Evolutionary conservation across 1,284 basidiomycete species (phyloP), one percentile per base, ranked within the genome.

Genomic region (Malassezia restricta): DNA sequence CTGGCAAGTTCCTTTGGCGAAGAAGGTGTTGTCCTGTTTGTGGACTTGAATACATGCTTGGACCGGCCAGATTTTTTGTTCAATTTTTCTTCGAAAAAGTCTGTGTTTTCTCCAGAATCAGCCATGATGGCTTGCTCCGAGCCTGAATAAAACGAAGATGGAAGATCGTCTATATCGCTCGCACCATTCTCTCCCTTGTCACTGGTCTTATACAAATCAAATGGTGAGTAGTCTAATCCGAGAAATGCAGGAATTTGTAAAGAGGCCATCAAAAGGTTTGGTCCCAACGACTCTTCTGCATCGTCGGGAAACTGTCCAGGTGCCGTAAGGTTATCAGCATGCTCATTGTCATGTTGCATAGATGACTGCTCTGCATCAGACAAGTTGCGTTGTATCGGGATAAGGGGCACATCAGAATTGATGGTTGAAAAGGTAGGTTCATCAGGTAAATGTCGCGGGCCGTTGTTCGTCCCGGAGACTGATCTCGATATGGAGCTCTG

Each of bases 241-340:
- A 47, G 44, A 5, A 47, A 20, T 3, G 44, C 33, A 7, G 44
- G 44, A 5, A 47, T 9, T 27, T 39, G 32, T 11, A 47, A 28
- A 5, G 44, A 47, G 11, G 44, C 44, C 33, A 47, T 27, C 9
- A 47, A 38, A 24, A 47, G 11, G 27, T 47, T 31, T 6, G n/a
- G 43, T 24, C n/a, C 43, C n/a, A 17, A 24, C 32, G 31, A 4
- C 15, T 20, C 20, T 20, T 31, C 32, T 20, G 41, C 33, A 12
- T 38, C 40, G 2, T 40, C 41, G 2, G 51, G 51, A 33, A 53
- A 53, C 30, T 53, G 51, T 9, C 51, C 51, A 1, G 51, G 51
- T 17, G 51, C 29, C 7, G 35, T 46, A 2, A 29, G 43, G 40
- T 53, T 44, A 43, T 51, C 49, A 8, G 24, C 8, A 14, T 44